Evolutionary conservation across 2,329 filamentous ascomycete genomes (phyloP).

Genomic region (Fusarium sp.): DNA sequence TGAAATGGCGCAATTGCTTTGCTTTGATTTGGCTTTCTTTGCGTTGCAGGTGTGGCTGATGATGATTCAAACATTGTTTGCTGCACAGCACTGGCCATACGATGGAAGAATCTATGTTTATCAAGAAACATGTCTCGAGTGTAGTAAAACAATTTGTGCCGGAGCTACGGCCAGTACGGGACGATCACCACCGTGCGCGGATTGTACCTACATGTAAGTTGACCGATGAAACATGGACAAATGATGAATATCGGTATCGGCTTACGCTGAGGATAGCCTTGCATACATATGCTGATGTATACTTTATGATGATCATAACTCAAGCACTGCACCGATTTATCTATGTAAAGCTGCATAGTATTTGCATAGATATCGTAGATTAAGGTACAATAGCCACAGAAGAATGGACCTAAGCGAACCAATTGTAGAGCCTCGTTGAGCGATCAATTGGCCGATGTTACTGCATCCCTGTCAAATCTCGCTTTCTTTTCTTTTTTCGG

Average conservation of each 20-base stretch:
- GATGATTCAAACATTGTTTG: conserved; percentile 11
- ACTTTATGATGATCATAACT: neutral
- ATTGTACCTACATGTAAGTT: neutral
- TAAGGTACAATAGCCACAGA: neutral
- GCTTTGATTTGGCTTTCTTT: neutral
- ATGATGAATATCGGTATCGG: neutral
- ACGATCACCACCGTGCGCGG: conserved; percentile 3
- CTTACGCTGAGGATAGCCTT: neutral
- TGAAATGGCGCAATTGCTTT: neutral
- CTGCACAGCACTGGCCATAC: conserved; percentile 3
- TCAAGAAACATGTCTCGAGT: conserved; percentile 2
- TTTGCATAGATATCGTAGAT: conserved; percentile 1
- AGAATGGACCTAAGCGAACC: neutral
- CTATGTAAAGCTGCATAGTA: neutral
- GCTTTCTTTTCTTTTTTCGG: conserved; percentile 20
- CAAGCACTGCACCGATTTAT: neutral
- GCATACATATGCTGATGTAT: neutral
- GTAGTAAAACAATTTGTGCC: conserved; percentile 3
- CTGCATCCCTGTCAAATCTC: conserved; percentile 40
- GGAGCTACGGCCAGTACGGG: neutral
- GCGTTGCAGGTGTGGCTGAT: conserved; percentile 5
- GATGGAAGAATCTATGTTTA: neutral
- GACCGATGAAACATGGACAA: neutral
- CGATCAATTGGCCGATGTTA: conserved; percentile 8
- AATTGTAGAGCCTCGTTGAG: neutral